phyloP scores from a whole-genome alignment of 345 rosid genomes.

The Rhodamnia argentea region DNA sequence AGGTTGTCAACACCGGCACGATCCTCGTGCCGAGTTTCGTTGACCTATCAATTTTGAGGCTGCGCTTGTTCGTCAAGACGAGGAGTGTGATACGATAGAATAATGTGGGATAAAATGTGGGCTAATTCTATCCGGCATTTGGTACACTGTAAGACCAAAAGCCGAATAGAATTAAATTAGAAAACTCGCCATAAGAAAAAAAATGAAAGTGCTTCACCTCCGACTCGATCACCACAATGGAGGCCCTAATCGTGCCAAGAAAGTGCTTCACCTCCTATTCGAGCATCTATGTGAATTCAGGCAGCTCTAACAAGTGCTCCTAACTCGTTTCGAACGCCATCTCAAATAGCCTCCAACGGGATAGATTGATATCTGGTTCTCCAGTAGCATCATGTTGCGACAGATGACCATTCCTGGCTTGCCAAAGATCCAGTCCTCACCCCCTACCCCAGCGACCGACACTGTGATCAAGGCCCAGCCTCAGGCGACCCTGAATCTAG shows the following conservation, averaged over 20 bases:
- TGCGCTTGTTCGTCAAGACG: accelerated
- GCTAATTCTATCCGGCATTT: not conserved
- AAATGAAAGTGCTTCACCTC: not conserved
- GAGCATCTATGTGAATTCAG: not conserved
- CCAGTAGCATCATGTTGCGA: not conserved
- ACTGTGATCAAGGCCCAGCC: not conserved
- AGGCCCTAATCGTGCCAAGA: not conserved
- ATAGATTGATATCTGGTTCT: not conserved
- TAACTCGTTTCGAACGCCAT: not conserved
- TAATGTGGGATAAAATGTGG: not conserved
- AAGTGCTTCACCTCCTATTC: not conserved
- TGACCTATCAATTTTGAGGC: not conserved
- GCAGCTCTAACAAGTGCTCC: not conserved
- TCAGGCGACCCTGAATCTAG: not conserved
- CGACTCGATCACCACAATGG: not conserved
- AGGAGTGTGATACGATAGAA: not conserved
- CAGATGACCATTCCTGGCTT: not conserved
- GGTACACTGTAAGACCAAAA: not conserved
- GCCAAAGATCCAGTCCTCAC: not conserved
- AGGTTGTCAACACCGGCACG: not conserved
- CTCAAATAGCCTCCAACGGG: not conserved
- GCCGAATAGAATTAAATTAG: not conserved
- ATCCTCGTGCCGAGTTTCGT: not conserved
- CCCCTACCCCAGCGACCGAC: not conserved
- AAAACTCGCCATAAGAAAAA: not conserved